These are phyloP conservation scores for Gloeophyllum trabeum DNA, from an alignment of 768 basidiomycete genomes.

Conservation along the genomic window DNA sequence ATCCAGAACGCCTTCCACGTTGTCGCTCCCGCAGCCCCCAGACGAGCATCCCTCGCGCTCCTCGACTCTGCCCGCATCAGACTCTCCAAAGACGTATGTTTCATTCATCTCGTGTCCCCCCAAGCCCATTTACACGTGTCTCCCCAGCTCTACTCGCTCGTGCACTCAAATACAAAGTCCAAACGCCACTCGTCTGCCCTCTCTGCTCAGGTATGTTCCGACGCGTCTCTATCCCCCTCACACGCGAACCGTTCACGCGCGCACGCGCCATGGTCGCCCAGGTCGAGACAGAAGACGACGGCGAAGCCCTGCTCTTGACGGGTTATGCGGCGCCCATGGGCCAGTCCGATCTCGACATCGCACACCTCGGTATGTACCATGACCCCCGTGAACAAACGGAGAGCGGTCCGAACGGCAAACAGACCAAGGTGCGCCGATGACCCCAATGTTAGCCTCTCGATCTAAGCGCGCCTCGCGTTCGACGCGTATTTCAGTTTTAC, in stretches of 20 bases:
- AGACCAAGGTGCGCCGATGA: no score
- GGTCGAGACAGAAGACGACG: conserved; percentile 10
- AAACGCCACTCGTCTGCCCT: conserved; percentile 8
- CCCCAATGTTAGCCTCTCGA: no score
- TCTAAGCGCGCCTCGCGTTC: no score
- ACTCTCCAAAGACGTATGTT: conserved; percentile 21
- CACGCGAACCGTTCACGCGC: no score
- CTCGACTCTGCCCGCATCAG: conserved; percentile 22
- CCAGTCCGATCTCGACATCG: conserved; percentile 8
- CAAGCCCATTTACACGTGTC: conserved; percentile 26
- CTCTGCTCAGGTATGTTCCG: conserved; percentile 6
- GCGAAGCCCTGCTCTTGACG: no score
- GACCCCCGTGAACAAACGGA: conserved; percentile 4
- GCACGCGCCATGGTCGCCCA: conserved; percentile 11
- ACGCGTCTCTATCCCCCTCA: conserved; percentile 2
- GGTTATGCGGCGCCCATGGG: conserved; percentile 5
- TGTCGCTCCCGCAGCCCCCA: neutral
- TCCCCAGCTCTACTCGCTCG: conserved; percentile 16
- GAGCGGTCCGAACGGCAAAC: conserved; percentile 4
- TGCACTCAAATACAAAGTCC: conserved; percentile 16
- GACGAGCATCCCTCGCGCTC: conserved; percentile 16
- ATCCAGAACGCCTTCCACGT: conserved; percentile 5
- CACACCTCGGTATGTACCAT: conserved; percentile 6
- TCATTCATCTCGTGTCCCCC: no score
- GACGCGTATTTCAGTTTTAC: neutral